A percentile compares a stretch with the other conserved stretches of the same genome.
Conservation (phyloP, 192 early-diverging fungal species). For the Entomortierella beljakovae region DNA sequence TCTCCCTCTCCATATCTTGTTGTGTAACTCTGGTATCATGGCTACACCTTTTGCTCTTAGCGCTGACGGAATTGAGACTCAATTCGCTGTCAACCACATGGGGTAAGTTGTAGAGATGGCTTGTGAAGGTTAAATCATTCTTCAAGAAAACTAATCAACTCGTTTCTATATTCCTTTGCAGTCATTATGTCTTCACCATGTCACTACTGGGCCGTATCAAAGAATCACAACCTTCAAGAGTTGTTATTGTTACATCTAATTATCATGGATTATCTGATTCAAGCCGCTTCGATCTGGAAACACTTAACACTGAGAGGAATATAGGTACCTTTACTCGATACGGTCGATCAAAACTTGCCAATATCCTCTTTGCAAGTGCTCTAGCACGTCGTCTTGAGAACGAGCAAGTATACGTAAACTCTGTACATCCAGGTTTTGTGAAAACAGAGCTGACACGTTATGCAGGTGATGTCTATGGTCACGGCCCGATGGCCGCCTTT, state of each 20-base stretch:
- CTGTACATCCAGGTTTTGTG: slow-evolving; percentile 22
- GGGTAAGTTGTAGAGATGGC: slow-evolving; percentile 18
- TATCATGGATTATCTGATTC: neutral
- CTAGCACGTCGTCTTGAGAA: slow-evolving; percentile 50
- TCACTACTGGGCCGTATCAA: slow-evolving; percentile 45
- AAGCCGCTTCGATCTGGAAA: slow-evolving; percentile 30
- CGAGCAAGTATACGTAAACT: slow-evolving; percentile 34
- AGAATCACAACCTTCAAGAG: slow-evolving; percentile 51
- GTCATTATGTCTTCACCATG: slow-evolving; percentile 47
- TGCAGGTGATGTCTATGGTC: neutral
- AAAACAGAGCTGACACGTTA: neutral
- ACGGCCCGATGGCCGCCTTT: neutral
- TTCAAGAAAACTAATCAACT: neutral
- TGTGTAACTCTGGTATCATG: slow-evolving; percentile 58
- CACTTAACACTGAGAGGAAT: slow-evolving; percentile 46
- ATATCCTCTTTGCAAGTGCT: slow-evolving; percentile 59
- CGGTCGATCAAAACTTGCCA: slow-evolving; percentile 65
- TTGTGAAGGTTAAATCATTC: neutral
- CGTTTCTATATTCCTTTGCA: neutral
- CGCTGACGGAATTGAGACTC: slow-evolving; percentile 54
- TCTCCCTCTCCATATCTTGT: slow-evolving; percentile 61
- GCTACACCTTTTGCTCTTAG: slow-evolving; percentile 27
- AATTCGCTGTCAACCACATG: slow-evolving; percentile 64
- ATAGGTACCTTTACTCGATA: slow-evolving; percentile 31
- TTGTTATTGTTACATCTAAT: slow-evolving; percentile 48